A percentile compares a stretch with the other conserved stretches of the same genome.
These are phyloP conservation scores for Ramicandelaber brevisporus DNA, from an alignment of 192 early-diverging fungal species.

Conservation along the genomic window DNA sequence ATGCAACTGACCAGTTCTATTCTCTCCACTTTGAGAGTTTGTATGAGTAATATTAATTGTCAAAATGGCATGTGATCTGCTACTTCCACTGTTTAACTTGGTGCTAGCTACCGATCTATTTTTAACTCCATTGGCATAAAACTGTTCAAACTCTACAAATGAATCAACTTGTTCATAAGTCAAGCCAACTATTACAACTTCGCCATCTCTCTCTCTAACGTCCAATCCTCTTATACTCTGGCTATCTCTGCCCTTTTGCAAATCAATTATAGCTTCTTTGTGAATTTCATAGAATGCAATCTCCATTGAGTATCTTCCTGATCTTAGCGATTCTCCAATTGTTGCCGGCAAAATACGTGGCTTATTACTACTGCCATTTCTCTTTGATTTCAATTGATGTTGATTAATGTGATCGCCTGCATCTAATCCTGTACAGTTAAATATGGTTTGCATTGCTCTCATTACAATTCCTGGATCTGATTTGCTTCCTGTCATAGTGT, in stretches of 20 bases:
- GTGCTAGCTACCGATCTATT: conserved; percentile 32
- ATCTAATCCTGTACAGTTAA: conserved; percentile 16
- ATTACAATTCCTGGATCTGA: conserved; percentile 31
- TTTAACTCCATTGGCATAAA: conserved; percentile 18
- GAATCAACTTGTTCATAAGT: conserved; percentile 20
- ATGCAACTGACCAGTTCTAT: conserved; percentile 20
- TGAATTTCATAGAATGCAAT: conserved; percentile 43
- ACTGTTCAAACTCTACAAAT: conserved; percentile 18
- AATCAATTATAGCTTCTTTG: conserved; percentile 33
- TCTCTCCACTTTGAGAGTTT: conserved; percentile 8
- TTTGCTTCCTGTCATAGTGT: conserved; percentile 28
- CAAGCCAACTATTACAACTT: conserved; percentile 27
- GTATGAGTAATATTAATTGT: conserved; percentile 18
- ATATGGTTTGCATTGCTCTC: conserved; percentile 22
- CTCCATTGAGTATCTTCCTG: conserved; percentile 4
- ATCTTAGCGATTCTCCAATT: conserved; percentile 3
- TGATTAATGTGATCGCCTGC: conserved; percentile 11
- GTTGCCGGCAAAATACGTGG: too few relatives aligned
- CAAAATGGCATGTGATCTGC: conserved; percentile 34
- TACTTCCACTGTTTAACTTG: conserved; percentile 31
- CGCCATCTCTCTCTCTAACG: conserved; percentile 25
- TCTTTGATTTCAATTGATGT: too few relatives aligned
- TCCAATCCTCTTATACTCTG: conserved; percentile 11
- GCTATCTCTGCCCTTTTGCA: conserved; percentile 14
- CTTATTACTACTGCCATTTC: too few relatives aligned